Base-by-base conservation (phyloP, 306 rosid genomes). In the Rosa rugosa region DNA sequence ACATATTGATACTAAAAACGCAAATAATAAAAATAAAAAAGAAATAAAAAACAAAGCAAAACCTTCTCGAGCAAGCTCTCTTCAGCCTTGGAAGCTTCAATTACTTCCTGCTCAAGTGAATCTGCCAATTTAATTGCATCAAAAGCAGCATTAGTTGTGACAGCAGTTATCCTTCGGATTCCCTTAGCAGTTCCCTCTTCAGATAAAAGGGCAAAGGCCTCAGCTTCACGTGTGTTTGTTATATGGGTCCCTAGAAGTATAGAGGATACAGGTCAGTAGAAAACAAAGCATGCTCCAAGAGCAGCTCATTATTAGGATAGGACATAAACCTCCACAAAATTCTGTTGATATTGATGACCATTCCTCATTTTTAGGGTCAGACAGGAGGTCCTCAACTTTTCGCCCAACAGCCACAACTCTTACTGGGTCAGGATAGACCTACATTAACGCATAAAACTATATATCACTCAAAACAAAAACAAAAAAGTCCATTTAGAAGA, bases 111-210 rank as follows among this genome's bases (percentile, higher is more conserved):
- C 88, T 95, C 98, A 69, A 93, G 90, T 45, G 82, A 87, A n/a
- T 79, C 67, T 25, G 97, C 97, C 78, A 82, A 71, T 75, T 85
- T 87, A 70, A 85, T 67, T 76, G 99, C 96, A 62, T 87, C 86
- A 51, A 46, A 69, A 80, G 99, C 99, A 80, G 50, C 66, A 46
- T 83, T 90, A 81, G 97, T 88, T 68, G 99, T 95, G 71, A 95
- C 99, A 76, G 99, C 99, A 62, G 97, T 95, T 84, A 95, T 89
- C 81, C 99, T 91, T 71, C 99, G 94, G 8, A 91, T 78, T 49
- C 99, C 99, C 79, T 95, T 95, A 1, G 99, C 99, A 86, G 93
- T 91, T 75, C 99, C 98, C 87, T 95, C 99, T 88, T 93, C 98
- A 34, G 99, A 91, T 84, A 95, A 69, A 83, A 95, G 94, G 16